These are phyloP conservation scores for Hericium coralloides DNA, from an alignment of 768 basidiomycete species.

Conservation along the genomic window DNA sequence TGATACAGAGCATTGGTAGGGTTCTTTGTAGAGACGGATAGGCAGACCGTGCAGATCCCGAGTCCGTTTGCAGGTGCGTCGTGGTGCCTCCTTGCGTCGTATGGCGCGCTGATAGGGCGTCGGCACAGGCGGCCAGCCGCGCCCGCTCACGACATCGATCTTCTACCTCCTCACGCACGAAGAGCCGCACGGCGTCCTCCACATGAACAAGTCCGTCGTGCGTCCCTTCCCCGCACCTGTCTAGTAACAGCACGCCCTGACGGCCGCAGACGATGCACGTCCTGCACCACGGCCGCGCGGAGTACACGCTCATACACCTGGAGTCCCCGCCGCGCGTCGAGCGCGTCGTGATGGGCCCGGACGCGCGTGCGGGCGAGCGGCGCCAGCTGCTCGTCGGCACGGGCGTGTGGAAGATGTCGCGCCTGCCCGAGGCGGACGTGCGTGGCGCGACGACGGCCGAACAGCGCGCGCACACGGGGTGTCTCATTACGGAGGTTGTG, in stretches of 20 bases:
- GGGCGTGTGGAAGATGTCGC: conserved; percentile 46
- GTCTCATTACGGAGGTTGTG: conserved; percentile 51
- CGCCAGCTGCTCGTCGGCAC: conserved; percentile 44
- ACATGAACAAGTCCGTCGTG: conserved; percentile 41
- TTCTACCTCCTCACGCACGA: conserved; percentile 40
- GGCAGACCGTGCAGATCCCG: conserved; percentile 19
- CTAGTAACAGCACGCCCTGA: no score
- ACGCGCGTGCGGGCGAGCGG: conserved; percentile 33
- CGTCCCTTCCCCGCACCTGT: conserved; percentile 7
- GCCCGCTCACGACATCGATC: conserved; percentile 35
- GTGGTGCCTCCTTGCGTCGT: background rate
- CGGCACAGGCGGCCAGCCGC: conserved; percentile 18
- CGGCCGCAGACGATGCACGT: conserved; percentile 38
- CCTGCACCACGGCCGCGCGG: conserved; percentile 40
- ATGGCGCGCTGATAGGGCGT: background rate
- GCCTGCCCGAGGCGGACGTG: conserved; percentile 36
- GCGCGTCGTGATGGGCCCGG: conserved; percentile 33
- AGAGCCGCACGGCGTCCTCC: conserved; percentile 30
- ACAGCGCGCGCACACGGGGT: conserved; percentile 29
- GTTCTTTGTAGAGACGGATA: conserved; percentile 29
- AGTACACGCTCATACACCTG: conserved; percentile 37
- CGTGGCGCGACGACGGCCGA: conserved; percentile 24
- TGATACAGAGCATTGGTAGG: conserved; percentile 13
- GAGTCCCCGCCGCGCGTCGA: conserved; percentile 25
- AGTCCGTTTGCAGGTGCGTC: conserved; percentile 26